Base-by-base conservation (phyloP, 345 rosid species). In the Euphorbia pulcherrima region DNA sequence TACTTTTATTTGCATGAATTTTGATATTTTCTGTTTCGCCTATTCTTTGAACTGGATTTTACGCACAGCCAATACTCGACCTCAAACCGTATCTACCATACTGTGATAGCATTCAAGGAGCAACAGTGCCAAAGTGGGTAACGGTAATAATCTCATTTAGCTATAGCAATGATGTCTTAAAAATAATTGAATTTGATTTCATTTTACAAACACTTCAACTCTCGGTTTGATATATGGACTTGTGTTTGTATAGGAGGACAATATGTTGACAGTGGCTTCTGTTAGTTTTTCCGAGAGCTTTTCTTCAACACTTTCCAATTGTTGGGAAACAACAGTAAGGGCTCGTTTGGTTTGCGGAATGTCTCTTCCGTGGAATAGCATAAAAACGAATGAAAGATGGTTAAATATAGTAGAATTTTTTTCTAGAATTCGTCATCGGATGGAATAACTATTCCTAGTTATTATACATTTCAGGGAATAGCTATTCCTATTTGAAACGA, bases 81-180 rank as follows among this genome's bases (percentile, higher is more conserved):
- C 72, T 93, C 80, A 93, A 93, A 75, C 96, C 96, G 39, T 90
- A 93, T 80, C 83, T 90, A 57, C 89, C 96, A 23, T 93, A 90
- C 78, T 86, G 92, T 57, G 97, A 93, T 77, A 81, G 87, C 78
- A 76, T 93, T 71, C 73, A 80, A 67, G 90, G 77, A 74, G 94
- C 97, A 70, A 69, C 72, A 12, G 84, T 90, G 77, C 98, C 97
- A 6, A 71, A 75, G 68, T 93, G 98, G 98, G 83, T 93, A 71
- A 78, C 21, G 90, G 96, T 93, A 85, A 68, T 66, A 33, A 61
- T 47, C 71, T 24, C 28, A 3, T 68, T 9, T 17, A 68, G 28
- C 47, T 70, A 68, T 63, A 44, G 55, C 35, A 21, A 7, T 12
- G 13, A 44, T 44, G 50, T 44, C 50, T 10, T 44, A 44, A 44